phyloP scores from a whole-genome alignment of 2,329 filamentous ascomycete genomes.

The Rhinocladiella mackenziei region DNA sequence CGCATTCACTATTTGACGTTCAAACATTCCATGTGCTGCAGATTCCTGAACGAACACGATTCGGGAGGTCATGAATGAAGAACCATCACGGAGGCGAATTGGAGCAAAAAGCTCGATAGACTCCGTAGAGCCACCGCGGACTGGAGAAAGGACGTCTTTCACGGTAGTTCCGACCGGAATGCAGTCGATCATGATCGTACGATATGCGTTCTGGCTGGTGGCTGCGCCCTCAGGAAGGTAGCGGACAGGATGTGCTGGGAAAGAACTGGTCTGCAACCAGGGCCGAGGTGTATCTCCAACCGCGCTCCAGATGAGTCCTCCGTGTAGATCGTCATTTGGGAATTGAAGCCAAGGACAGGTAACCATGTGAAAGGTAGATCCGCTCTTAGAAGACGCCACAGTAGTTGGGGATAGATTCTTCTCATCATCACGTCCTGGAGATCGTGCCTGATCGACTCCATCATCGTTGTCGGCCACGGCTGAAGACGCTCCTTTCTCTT shows the following conservation, averaged over 20 bases:
- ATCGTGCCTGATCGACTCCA: too few relatives aligned
- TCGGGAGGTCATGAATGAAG: conserved; percentile 26
- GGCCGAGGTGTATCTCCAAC: neutral
- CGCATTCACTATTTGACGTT: conserved; percentile 16
- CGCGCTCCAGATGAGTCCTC: conserved; percentile 11
- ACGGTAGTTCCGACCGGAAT: conserved; percentile 23
- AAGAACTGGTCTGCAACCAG: conserved; percentile 10
- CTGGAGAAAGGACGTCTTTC: conserved; percentile 20
- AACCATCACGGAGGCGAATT: conserved; percentile 21
- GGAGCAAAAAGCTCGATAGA: conserved; percentile 25
- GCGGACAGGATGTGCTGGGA: conserved; percentile 23
- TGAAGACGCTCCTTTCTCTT: neutral
- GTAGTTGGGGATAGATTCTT: conserved; percentile 1
- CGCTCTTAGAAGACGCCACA: neutral
- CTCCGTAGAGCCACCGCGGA: conserved; percentile 25
- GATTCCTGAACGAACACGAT: conserved; percentile 24
- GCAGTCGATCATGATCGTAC: conserved; percentile 29
- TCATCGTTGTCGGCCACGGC: too few relatives aligned
- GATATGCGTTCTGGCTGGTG: conserved; percentile 19
- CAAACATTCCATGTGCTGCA: conserved; percentile 21
- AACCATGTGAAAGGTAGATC: neutral
- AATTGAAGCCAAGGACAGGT: too few relatives aligned
- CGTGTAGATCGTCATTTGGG: too few relatives aligned
- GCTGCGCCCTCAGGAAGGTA: conserved; percentile 25
- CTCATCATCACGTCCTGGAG: too few relatives aligned